Evolutionary conservation across 2,329 filamentous ascomycete genomes (phyloP).

Genomic region (Fusarium brevicatenulatum): DNA sequence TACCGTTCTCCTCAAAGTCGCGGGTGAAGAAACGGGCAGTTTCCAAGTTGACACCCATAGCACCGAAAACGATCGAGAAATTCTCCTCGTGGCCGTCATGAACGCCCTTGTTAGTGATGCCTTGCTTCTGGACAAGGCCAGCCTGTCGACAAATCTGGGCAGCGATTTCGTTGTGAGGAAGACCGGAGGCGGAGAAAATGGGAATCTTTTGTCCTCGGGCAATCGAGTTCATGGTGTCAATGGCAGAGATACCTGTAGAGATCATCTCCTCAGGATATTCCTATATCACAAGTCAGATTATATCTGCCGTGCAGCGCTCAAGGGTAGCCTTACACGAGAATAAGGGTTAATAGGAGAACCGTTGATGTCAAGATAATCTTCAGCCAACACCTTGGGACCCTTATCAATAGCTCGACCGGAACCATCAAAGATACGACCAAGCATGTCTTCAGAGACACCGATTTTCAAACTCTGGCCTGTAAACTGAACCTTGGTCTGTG

Average conservation of each 20-base stretch:
- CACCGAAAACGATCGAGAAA: conserved; percentile 99
- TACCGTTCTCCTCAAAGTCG: conserved; percentile 99
- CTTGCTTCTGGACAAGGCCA: conserved; percentile 82
- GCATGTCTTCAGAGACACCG: conserved; percentile 98
- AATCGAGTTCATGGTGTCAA: conserved; percentile 98
- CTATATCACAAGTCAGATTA: conserved; percentile 56
- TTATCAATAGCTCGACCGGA: conserved; percentile 99
- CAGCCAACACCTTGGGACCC: conserved; percentile 95
- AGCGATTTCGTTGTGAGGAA: conserved; percentile 99
- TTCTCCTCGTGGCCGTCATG: conserved; percentile 99
- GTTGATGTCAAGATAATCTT: conserved; percentile 99
- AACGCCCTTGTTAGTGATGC: conserved; percentile 88
- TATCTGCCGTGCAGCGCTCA: background rate
- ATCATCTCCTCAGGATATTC: conserved; percentile 99
- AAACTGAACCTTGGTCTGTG: conserved; percentile 94
- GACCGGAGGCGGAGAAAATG: conserved; percentile 97
- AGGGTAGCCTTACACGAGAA: conserved; percentile 75
- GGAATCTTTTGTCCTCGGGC: conserved; percentile 99
- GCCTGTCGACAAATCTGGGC: conserved; percentile 99
- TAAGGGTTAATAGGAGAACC: conserved; percentile 98
- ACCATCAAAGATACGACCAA: conserved; percentile 98
- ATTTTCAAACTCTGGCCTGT: conserved; percentile 97
- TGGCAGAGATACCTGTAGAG: conserved; percentile 97
- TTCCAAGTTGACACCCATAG: conserved; percentile 99
- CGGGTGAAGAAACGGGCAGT: conserved; percentile 98